A percentile compares a stretch with the other conserved stretches of the same genome.
Evolutionary conservation across 805 yeast species (phyloP).

Genomic region (Starmerella bombi): DNA sequence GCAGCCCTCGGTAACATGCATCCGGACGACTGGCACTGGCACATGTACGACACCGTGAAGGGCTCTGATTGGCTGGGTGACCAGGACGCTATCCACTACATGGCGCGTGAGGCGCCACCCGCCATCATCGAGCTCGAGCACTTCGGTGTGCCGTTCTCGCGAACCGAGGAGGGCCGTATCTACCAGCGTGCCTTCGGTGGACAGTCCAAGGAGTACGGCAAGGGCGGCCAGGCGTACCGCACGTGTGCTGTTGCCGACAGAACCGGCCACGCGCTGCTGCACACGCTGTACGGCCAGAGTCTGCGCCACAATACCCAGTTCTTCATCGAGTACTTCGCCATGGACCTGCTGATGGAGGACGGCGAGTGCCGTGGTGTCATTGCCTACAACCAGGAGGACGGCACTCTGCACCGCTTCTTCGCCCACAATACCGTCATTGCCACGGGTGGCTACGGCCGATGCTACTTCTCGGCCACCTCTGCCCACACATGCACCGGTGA

Average conservation of each 20-base stretch:
- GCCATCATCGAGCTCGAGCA: conserved; percentile 95
- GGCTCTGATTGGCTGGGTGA: conserved; percentile 99
- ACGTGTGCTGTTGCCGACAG: conserved; percentile 99
- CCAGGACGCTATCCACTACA: conserved; percentile 97
- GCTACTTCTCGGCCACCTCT: conserved; percentile 96
- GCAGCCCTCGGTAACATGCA: conserved; percentile 99
- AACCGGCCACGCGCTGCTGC: conserved; percentile 95
- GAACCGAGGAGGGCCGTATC: conserved; percentile 91
- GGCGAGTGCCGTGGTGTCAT: conserved; percentile 95
- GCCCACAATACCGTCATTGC: conserved; percentile 94
- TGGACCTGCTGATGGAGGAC: conserved; percentile 86
- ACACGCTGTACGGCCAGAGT: conserved; percentile 91
- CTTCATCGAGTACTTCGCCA: conserved; percentile 92
- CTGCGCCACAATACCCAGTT: conserved; percentile 94
- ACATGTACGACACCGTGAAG: conserved; percentile 97
- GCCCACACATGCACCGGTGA: conserved; percentile 99
- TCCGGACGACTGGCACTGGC: conserved; percentile 98
- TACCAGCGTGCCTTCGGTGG: conserved; percentile 99
- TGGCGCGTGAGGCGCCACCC: conserved; percentile 96
- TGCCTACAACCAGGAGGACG: conserved; percentile 97
- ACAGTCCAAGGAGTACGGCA: conserved; percentile 86
- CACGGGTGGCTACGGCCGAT: conserved; percentile 98
- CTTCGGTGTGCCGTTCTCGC: conserved; percentile 95
- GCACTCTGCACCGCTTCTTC: conserved; percentile 93
- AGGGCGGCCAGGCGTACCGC: conserved; percentile 98